Base-by-base conservation (phyloP, 495 filamentous ascomycete species). In the Mytilinidion resinicola region DNA sequence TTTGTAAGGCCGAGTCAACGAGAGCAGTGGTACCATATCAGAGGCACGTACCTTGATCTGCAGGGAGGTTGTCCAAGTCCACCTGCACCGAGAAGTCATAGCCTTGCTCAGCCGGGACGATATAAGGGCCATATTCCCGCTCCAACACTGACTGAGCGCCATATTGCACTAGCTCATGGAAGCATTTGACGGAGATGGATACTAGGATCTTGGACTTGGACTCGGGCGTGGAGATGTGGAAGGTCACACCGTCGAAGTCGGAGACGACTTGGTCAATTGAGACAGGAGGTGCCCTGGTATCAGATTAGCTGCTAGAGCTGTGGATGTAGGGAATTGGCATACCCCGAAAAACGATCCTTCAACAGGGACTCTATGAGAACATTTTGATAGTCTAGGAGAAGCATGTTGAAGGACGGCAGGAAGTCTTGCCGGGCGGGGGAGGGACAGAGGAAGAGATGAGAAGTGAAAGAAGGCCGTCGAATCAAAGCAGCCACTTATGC, bases 311-410 rank as follows among this genome's bases (percentile, higher is more conserved):
- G 56, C 15, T n/a, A 39, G 38, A 19, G 46, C 60, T 38, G 57
- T 53, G 51, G 49, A 53, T 58, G 54, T 58, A 55, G 62, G 55
- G 46, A 52, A 53, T 62, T 38, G 30, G n/a, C 39, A 36, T 81
- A 93, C 91, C 89, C 89, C 42, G 87, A 85, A 76, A 97, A 92
- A 63, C 93, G 87, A 77, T 99, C 93, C 57, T 86, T 95, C 61
- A 99, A 85, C 64, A 97, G 83, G 55, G 90, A 87, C 76, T 96
- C 89, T 70, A 99, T 96, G 68, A 97, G 80, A 56, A 95, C 91
- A 75, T 99, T 99, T 71, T 97, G 93, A 72, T 99, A 99, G 71
- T 99, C 93, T 67, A 99, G 85, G 69, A 97, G 86, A 75, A 98
- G 83, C 93, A 96, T 96, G 63, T 67, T 55, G 36, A 35, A 12